A percentile compares a stretch with the other conserved stretches of the same genome.
These are phyloP conservation scores for Starmera quercuum DNA, from an alignment of 805 yeast species.

Conservation along the genomic window DNA sequence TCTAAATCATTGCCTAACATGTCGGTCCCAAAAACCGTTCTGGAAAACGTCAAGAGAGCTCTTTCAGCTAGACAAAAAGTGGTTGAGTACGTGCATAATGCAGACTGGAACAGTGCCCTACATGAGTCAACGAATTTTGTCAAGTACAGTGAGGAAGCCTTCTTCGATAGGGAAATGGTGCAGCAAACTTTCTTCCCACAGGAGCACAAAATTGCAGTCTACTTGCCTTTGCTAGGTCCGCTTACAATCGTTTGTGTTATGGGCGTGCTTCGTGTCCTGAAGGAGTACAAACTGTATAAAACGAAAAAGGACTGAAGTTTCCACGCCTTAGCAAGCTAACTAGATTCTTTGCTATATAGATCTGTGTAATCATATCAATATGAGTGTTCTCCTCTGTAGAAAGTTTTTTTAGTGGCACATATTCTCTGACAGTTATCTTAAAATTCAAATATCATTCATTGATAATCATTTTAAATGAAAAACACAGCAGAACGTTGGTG, in stretches of 20 bases:
- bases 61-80: slow-evolving; percentile 29
- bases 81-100: slow-evolving; percentile 16
- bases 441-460: too few species aligned
- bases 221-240: slow-evolving; percentile 87
- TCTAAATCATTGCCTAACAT: slow-evolving; percentile 66
- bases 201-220: slow-evolving; percentile 92
- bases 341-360: too few species aligned
- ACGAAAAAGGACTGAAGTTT: slow-evolving; percentile 8
- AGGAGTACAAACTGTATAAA: slow-evolving; percentile 24
- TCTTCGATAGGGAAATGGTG: slow-evolving; percentile 91
- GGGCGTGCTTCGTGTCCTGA: slow-evolving; percentile 39
- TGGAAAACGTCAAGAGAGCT: slow-evolving; percentile 45
- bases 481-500: too few species aligned
- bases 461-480: too few species aligned
- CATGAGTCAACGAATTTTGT: slow-evolving; percentile 41
- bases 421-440: too few species aligned
- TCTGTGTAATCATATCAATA: too few species aligned
- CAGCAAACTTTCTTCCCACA: slow-evolving; percentile 93
- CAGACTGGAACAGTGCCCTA: slow-evolving; percentile 43
- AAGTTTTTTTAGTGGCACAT: too few species aligned
- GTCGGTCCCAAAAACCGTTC: slow-evolving; percentile 73
- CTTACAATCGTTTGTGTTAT: slow-evolving; percentile 53
- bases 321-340: too few species aligned
- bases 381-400: too few species aligned
- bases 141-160: slow-evolving; percentile 50